A percentile compares a stretch with the other conserved stretches of the same genome.
Conservation (phyloP, 2,329 filamentous ascomycete genomes). For the Lasiodiplodia gonubiensis region DNA sequence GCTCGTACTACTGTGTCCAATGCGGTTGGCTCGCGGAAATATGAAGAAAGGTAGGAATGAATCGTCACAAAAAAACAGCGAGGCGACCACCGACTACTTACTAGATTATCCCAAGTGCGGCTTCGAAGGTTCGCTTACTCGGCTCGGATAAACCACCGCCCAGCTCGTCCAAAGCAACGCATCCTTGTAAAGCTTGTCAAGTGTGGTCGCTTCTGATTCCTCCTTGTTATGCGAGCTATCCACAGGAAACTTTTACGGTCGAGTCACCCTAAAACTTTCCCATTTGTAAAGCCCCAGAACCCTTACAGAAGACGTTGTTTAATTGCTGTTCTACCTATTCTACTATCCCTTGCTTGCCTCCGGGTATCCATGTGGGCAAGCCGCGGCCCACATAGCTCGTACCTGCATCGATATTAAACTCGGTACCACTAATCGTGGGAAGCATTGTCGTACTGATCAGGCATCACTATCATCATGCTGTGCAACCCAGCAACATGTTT, state of each 20-base stretch:
- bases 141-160: neutral
- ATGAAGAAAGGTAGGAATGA: neutral
- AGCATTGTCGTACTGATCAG: neutral
- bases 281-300: neutral
- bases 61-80: neutral
- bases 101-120: neutral
- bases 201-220: too few species aligned
- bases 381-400: neutral
- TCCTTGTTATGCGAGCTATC: too few species aligned
- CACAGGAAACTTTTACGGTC: too few species aligned
- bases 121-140: constrained; percentile 16
- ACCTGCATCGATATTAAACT: neutral
- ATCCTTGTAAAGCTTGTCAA: too few species aligned
- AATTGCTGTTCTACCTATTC: neutral
- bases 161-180: too few species aligned
- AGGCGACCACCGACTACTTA: neutral
- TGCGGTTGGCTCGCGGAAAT: neutral
- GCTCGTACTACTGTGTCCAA: neutral
- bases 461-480: neutral
- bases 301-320: neutral
- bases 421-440: neutral
- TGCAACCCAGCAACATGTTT: neutral
- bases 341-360: neutral
- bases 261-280: too few species aligned
- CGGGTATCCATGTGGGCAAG: neutral